Conservation (phyloP, 2,329 filamentous ascomycete species). For the Hypoxylon sp. region DNA sequence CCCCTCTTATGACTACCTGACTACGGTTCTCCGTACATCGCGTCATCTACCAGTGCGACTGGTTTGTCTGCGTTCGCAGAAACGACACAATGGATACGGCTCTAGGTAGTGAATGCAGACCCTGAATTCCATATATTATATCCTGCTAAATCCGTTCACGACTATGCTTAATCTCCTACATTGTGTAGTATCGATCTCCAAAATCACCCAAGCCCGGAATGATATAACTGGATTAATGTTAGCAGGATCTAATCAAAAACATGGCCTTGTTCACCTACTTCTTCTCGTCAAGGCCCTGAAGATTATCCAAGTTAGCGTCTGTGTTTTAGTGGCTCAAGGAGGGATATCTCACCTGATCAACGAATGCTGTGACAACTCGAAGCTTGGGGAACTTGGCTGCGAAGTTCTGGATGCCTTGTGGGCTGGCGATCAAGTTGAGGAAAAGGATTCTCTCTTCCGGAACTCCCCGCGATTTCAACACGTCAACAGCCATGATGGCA, state of each 20-base stretch:
- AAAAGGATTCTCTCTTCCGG: slow-evolving; percentile 96
- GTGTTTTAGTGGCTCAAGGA: neutral
- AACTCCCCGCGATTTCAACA: slow-evolving; percentile 89
- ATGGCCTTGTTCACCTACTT: slow-evolving; percentile 73
- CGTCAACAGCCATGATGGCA: slow-evolving; percentile 96
- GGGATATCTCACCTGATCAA: slow-evolving; percentile 76
- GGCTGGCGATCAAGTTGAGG: slow-evolving; percentile 97
- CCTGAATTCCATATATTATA: slow-evolving; percentile 17
- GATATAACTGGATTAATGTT: slow-evolving; percentile 80
- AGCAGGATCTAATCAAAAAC: slow-evolving; percentile 50
- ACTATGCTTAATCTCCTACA: slow-evolving; percentile 62
- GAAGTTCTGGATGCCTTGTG: slow-evolving; percentile 90
- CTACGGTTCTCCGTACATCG: slow-evolving; percentile 3
- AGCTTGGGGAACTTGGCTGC: slow-evolving; percentile 89
- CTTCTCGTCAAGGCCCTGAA: slow-evolving; percentile 89
- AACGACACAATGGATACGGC: neutral
- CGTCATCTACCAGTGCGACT: neutral
- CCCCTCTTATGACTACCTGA: neutral
- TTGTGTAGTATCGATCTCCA: slow-evolving; percentile 94
- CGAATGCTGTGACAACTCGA: slow-evolving; percentile 93
- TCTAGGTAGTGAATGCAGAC: slow-evolving; percentile 7
- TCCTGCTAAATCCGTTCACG: neutral
- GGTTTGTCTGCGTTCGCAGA: neutral
- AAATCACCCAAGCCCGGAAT: slow-evolving; percentile 95
- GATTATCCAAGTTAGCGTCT: slow-evolving; percentile 44